These are phyloP conservation scores for Cyamopsis tetragonoloba DNA, from an alignment of 306 rosid genomes.

Conservation along the genomic window DNA sequence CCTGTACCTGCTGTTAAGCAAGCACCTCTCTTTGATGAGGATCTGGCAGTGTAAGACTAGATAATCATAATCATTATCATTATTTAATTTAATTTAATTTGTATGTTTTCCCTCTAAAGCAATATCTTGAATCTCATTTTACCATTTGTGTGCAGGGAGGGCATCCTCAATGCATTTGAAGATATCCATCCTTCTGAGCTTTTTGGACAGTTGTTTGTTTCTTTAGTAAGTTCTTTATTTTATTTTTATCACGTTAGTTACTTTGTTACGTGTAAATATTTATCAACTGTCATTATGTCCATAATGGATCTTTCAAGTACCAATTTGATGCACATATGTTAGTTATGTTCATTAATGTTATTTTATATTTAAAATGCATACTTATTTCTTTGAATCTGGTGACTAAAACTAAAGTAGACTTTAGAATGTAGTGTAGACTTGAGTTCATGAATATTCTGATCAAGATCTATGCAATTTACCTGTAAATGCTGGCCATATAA, in stretches of 20 bases:
- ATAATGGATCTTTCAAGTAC: background rate
- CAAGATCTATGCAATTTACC: background rate
- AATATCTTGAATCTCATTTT: constrained; percentile 16
- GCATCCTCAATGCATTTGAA: constrained; percentile 73
- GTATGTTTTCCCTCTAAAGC: background rate
- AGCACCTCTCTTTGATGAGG: constrained; percentile 95
- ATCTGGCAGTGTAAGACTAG: constrained; percentile 85
- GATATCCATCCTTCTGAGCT: constrained; percentile 78
- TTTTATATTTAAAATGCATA: background rate
- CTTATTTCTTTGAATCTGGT: background rate
- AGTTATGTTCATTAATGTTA: background rate
- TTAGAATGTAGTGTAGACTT: background rate
- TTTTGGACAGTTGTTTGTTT: constrained; percentile 77
- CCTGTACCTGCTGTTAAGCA: constrained; percentile 96
- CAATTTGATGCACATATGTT: background rate
- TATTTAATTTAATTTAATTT: constrained; percentile 9
- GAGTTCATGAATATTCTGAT: background rate
- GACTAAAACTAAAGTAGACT: constrained; percentile 7
- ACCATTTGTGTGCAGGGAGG: constrained; percentile 67
- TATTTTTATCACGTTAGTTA: background rate
- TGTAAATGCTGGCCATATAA: background rate
- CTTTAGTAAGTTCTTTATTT: constrained; percentile 63
- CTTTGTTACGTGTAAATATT: background rate
- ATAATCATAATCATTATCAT: no score
- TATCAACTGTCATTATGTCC: background rate